Percentiles rank a stretch among this genome's conserved stretches.
Conservation (phyloP, 805 yeast genomes). For the Saccharomycopsis fodiens region DNA sequence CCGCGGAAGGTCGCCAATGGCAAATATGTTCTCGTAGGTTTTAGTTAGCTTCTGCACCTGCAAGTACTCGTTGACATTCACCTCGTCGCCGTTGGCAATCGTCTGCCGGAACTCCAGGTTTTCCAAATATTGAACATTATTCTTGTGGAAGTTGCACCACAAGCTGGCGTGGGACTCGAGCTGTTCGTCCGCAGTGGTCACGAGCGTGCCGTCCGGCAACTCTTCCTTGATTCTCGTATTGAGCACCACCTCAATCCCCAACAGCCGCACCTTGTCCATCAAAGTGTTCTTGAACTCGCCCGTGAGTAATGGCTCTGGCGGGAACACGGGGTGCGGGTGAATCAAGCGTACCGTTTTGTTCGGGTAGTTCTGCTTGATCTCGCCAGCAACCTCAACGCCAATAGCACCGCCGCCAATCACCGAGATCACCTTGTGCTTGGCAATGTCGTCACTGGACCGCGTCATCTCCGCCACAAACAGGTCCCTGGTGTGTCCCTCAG, state of each 20-base stretch:
- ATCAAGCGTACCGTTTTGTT: conserved; percentile 32
- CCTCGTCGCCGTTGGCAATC: conserved; percentile 25
- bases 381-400: conserved; percentile 45
- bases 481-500: conserved; percentile 33
- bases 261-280: conserved; percentile 14
- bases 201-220: conserved; percentile 1
- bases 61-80: conserved; percentile 24
- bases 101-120: conserved; percentile 21
- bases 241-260: conserved; percentile 25
- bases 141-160: conserved; percentile 32
- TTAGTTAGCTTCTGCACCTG: conserved; percentile 17
- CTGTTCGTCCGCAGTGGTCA: conserved; percentile 8
- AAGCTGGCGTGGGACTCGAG: conserved; percentile 27
- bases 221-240: conserved; percentile 28
- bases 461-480: conserved; percentile 37
- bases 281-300: conserved; percentile 22
- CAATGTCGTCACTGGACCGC: conserved; percentile 21
- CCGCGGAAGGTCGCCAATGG: conserved; percentile 32
- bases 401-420: conserved; percentile 47
- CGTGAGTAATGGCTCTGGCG: conserved; percentile 31
- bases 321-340: conserved; percentile 36
- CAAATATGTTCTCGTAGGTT: conserved; percentile 26
- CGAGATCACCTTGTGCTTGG: neutral
- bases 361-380: conserved; percentile 33
- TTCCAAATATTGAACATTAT: conserved; percentile 28